These are phyloP conservation scores for Eucalyptus marginata DNA, from an alignment of 345 rosid genomes.

Conservation along the genomic window DNA sequence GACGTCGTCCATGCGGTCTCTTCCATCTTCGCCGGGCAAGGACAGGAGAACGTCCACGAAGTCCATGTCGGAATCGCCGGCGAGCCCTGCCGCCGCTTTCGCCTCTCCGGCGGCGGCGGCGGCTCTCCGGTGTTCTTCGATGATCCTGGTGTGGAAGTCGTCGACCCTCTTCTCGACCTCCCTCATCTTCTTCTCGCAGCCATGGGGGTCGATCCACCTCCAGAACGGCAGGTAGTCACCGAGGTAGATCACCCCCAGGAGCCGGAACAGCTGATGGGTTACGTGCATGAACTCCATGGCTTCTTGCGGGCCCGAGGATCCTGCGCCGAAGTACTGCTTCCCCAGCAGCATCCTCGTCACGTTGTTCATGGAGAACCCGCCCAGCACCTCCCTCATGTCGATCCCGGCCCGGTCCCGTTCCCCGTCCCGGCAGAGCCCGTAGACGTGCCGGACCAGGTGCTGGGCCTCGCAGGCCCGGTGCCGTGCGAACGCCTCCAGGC, in stretches of 20 bases:
- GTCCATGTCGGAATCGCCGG: conserved; percentile 33
- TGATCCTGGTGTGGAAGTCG: conserved; percentile 59
- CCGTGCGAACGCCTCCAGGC: conserved; percentile 33
- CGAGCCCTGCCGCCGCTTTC: neutral
- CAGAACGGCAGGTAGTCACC: conserved; percentile 89
- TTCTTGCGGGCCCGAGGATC: conserved; percentile 23
- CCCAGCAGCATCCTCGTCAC: conserved; percentile 85
- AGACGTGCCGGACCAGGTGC: conserved; percentile 29
- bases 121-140: conserved; percentile 51
- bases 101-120: neutral
- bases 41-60: conserved; percentile 84
- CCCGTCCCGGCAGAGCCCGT: neutral
- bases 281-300: conserved; percentile 84
- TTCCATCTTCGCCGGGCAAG: conserved; percentile 64
- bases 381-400: conserved; percentile 64
- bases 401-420: conserved; percentile 27
- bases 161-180: conserved; percentile 89
- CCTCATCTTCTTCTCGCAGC: conserved; percentile 76
- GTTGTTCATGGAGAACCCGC: conserved; percentile 86
- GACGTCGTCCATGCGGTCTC: conserved; percentile 51
- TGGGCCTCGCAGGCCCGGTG: conserved; percentile 42
- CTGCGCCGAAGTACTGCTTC: conserved; percentile 61
- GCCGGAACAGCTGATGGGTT: conserved; percentile 62
- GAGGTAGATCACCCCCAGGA: conserved; percentile 67
- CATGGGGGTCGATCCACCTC: conserved; percentile 84